These are phyloP conservation scores for Immersiella caudata DNA, from an alignment of 495 filamentous ascomycete genomes.

Conservation along the genomic window DNA sequence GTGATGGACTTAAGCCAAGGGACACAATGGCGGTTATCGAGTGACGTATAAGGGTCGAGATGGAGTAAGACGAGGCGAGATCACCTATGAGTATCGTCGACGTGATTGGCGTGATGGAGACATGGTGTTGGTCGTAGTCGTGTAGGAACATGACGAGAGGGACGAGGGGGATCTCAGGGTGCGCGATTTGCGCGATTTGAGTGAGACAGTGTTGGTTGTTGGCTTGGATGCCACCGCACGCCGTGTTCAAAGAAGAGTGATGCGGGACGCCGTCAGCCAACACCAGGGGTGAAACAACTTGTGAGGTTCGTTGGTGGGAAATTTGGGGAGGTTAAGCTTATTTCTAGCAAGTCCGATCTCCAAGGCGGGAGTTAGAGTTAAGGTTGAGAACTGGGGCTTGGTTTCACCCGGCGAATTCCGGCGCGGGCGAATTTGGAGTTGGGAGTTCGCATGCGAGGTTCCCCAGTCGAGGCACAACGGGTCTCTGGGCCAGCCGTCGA, in stretches of 20 bases:
- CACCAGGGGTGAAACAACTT: background rate
- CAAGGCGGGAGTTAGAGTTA: background rate
- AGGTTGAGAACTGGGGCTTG: background rate
- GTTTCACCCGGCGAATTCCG: background rate
- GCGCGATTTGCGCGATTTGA: background rate
- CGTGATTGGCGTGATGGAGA: slow-evolving; percentile 2
- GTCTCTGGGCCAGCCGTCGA: background rate
- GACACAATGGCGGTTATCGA: slow-evolving; percentile 44
- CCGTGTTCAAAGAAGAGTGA: background rate
- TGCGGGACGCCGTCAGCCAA: background rate
- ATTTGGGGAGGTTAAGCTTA: background rate
- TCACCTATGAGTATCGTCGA: slow-evolving; percentile 40
- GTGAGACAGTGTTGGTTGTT: background rate
- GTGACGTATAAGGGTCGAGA: slow-evolving; percentile 36
- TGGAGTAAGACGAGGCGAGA: slow-evolving; percentile 32
- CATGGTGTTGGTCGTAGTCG: background rate
- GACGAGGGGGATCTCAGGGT: background rate
- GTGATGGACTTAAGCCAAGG: slow-evolving; percentile 20
- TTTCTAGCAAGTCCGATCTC: background rate
- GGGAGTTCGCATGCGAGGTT: background rate
- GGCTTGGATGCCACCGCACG: background rate
- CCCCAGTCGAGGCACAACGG: background rate
- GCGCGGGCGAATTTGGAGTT: background rate
- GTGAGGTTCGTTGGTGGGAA: background rate
- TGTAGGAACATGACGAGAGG: background rate